Evolutionary conservation across 257 asterid species (phyloP).

Genomic region (Ophiorrhiza pumila): DNA sequence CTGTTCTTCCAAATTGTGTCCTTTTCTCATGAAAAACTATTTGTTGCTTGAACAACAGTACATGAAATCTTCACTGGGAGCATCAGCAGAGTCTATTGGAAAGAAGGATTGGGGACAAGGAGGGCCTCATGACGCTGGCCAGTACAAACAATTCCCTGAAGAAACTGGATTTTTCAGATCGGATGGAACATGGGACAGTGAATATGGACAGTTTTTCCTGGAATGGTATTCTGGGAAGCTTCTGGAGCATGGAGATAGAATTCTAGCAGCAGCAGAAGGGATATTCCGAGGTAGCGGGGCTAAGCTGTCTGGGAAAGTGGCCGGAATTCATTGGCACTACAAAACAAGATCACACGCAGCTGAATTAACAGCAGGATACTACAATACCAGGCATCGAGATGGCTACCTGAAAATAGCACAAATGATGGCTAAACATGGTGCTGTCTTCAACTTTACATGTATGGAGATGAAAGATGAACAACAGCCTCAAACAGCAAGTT

Average conservation of each 20-base stretch:
- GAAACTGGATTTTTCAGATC: constrained; percentile 71
- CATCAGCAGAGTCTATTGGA: constrained; percentile 63
- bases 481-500: constrained; percentile 64
- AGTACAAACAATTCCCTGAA: constrained; percentile 77
- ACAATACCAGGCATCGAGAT: constrained; percentile 64
- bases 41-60: constrained; percentile 43
- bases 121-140: constrained; percentile 87
- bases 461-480: constrained; percentile 92
- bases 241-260: constrained; percentile 73
- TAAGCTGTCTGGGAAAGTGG: constrained; percentile 81
- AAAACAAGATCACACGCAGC: constrained; percentile 89
- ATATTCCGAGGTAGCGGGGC: constrained; percentile 72
- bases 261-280: constrained; percentile 58
- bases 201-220: constrained; percentile 77
- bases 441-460: constrained; percentile 73
- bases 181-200: constrained; percentile 81
- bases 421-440: constrained; percentile 68
- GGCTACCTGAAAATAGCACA: constrained; percentile 84
- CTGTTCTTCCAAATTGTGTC: constrained; percentile 5
- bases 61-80: constrained; percentile 84
- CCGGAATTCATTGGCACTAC: constrained; percentile 95
- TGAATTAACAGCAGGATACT: constrained; percentile 87
- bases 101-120: constrained; percentile 71
- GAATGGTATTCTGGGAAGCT: constrained; percentile 80
- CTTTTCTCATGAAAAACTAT: constrained; percentile 4